phyloP scores from a whole-genome alignment of 2,329 filamentous ascomycete genomes.

The Microcyclospora pomicola region DNA sequence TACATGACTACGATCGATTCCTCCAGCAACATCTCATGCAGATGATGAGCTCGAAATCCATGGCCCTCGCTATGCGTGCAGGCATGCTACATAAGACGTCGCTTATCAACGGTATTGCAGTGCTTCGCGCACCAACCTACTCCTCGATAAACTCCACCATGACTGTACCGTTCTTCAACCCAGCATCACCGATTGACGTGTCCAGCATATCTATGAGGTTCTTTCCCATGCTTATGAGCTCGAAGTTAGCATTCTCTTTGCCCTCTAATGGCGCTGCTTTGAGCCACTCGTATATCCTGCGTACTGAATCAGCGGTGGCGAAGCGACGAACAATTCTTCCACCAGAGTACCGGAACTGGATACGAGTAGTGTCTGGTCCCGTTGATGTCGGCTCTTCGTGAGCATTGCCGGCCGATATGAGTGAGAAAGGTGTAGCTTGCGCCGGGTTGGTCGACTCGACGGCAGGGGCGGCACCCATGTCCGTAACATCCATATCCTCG shows the following conservation, averaged over 20 bases:
- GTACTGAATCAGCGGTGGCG: slow-evolving; percentile 57
- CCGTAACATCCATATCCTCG: slow-evolving; percentile 10
- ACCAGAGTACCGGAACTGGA: slow-evolving; percentile 79
- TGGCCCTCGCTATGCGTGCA: slow-evolving; percentile 4
- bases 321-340: slow-evolving; percentile 85
- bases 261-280: slow-evolving; percentile 76
- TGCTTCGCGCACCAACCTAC: slow-evolving; percentile 5
- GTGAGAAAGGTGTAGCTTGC: slow-evolving; percentile 41
- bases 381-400: slow-evolving; percentile 61
- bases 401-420: slow-evolving; percentile 56
- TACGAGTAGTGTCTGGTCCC: slow-evolving; percentile 59
- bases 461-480: neutral
- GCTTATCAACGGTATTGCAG: too few relatives aligned
- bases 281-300: slow-evolving; percentile 87
- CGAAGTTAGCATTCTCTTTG: slow-evolving; percentile 66
- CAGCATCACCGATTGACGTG: slow-evolving; percentile 59
- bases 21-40: too few relatives aligned
- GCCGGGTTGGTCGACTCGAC: slow-evolving; percentile 1
- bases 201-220: slow-evolving; percentile 70
- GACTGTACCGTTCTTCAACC: slow-evolving; percentile 81
- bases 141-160: slow-evolving; percentile 67
- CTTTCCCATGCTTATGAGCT: slow-evolving; percentile 75
- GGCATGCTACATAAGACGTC: neutral
- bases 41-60: too few relatives aligned
- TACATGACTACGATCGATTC: too few relatives aligned